These are phyloP conservation scores for Candolleomyces eurysporus DNA, from an alignment of 768 basidiomycete genomes.

Conservation along the genomic window DNA sequence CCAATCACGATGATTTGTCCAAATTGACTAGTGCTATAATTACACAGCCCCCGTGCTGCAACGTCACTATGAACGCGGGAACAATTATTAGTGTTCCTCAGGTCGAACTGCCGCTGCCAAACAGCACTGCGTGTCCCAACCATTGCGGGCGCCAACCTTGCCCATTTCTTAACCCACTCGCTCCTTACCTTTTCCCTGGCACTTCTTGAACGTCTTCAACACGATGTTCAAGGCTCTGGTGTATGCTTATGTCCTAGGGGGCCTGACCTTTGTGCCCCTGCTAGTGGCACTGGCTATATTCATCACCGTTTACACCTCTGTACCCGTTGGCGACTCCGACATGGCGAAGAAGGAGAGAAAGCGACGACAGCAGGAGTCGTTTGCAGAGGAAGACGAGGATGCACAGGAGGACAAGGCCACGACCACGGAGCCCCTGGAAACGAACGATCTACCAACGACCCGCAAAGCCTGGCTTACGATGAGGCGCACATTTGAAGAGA, in stretches of 20 bases:
- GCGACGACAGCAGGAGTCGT: conserved; percentile 23
- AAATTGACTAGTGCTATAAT: background rate
- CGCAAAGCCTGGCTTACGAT: conserved; percentile 85
- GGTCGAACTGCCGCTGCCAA: background rate
- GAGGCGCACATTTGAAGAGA: conserved; percentile 74
- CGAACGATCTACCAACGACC: conserved; percentile 59
- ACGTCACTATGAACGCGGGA: conserved; percentile 6
- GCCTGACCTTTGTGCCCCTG: conserved; percentile 86
- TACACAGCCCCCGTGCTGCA: conserved; percentile 1
- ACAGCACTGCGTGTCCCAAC: background rate
- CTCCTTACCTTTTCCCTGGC: background rate
- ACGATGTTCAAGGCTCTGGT: conserved; percentile 72
- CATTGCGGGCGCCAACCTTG: background rate
- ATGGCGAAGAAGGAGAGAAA: conserved; percentile 36
- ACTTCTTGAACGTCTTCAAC: conserved; percentile 13
- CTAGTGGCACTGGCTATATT: conserved; percentile 56
- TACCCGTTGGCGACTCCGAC: conserved; percentile 67
- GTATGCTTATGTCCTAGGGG: conserved; percentile 87
- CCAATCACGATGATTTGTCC: no score
- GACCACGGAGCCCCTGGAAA: conserved; percentile 29
- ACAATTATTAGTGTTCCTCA: background rate
- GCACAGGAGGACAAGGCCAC: conserved; percentile 9
- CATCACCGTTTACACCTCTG: conserved; percentile 77
- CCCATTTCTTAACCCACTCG: conserved; percentile 4
- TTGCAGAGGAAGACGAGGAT: conserved; percentile 28